Percentiles rank a stretch among this genome's conserved stretches.
Conservation (phyloP, 176 grass and related monocot species). For the Oryza meridionalis region DNA sequence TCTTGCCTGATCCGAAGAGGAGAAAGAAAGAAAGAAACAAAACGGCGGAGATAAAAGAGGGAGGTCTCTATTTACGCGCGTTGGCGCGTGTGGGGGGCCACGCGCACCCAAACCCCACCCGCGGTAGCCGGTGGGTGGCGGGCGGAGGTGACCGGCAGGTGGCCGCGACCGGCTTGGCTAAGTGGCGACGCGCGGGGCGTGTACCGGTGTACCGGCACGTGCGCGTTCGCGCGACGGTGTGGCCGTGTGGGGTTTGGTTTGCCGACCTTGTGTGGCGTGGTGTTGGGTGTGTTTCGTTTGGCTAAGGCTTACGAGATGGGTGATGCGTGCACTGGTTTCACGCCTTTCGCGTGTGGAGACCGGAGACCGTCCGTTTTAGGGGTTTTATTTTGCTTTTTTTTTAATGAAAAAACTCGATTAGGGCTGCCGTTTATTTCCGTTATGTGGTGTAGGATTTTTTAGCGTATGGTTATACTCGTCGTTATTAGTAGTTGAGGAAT, state of each 20-base stretch:
- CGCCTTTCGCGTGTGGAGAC: constrained; percentile 30
- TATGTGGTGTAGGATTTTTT: too few species aligned
- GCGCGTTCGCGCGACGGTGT: not conserved
- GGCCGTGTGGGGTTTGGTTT: not conserved
- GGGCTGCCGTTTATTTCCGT: too few species aligned
- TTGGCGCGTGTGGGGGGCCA: not conserved
- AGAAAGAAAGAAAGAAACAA: constrained; percentile 12
- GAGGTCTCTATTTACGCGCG: constrained; percentile 32
- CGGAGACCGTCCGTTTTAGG: not conserved
- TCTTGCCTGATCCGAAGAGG: constrained; percentile 35
- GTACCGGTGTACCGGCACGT: constrained; percentile 10
- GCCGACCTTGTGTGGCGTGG: constrained; percentile 16
- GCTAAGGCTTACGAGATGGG: not conserved
- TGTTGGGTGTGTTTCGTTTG: not conserved
- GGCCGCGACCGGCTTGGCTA: not conserved
- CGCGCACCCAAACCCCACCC: not conserved
- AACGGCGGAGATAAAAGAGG: constrained; percentile 16
- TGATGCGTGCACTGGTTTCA: constrained; percentile 20
- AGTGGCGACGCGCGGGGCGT: not conserved
- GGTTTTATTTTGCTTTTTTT: not conserved
- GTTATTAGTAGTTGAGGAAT: too few species aligned
- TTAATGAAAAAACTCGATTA: too few species aligned
- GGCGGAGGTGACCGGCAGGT: constrained; percentile 27
- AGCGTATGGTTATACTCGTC: too few species aligned
- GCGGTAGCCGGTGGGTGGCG: not conserved